Evolutionary conservation across 2,329 filamentous ascomycete species (phyloP).

Genomic region (Xylaria polymorpha): DNA sequence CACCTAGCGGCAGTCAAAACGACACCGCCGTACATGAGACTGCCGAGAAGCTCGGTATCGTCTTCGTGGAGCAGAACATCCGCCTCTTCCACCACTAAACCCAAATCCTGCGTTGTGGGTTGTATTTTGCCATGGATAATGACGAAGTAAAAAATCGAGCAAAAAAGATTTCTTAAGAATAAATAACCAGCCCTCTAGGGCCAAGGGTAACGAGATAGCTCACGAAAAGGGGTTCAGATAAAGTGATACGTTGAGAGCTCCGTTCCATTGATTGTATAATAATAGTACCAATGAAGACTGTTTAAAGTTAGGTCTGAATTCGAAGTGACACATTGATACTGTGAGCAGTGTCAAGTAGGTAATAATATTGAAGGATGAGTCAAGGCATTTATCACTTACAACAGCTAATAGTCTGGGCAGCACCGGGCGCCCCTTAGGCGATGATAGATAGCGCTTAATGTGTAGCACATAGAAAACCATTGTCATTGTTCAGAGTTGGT

Average conservation of each 20-base stretch:
- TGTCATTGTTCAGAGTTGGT: constrained; percentile 28
- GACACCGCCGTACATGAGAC: constrained; percentile 85
- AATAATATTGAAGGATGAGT: not conserved
- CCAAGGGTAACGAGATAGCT: constrained; percentile 6
- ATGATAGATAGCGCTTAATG: not conserved
- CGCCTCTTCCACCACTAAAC: constrained; percentile 93
- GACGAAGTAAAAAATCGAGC: not conserved
- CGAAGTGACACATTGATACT: not conserved
- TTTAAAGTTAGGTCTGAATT: not conserved
- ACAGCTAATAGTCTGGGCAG: not conserved
- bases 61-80: constrained; percentile 94
- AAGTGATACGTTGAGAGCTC: constrained; percentile 1
- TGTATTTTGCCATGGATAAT: constrained; percentile 6
- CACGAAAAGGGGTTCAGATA: constrained; percentile 25
- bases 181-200: not conserved
- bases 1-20: constrained; percentile 90
- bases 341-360: not conserved
- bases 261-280: constrained; percentile 29
- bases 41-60: constrained; percentile 90
- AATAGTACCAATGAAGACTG: constrained; percentile 9
- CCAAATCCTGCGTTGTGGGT: not conserved
- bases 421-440: no score
- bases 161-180: constrained; percentile 10
- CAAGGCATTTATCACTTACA: constrained; percentile 8
- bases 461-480: constrained; percentile 23